Percentiles rank a stretch among this genome's conserved stretches.
Evolutionary conservation across 2,329 filamentous ascomycete species (phyloP).

Genomic region (Talaromyces sp.): DNA sequence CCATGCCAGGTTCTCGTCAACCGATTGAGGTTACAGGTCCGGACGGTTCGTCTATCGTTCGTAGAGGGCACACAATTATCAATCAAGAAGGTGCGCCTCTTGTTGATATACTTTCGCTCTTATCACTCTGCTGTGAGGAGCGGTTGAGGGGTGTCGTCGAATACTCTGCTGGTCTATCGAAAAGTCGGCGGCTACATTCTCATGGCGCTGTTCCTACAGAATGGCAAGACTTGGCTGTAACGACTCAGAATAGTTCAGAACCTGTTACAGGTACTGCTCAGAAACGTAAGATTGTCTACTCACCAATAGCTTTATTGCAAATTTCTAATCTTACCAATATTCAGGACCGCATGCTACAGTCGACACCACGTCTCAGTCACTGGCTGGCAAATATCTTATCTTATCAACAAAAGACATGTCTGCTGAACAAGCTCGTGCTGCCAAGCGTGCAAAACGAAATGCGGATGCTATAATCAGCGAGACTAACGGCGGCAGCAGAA

Average conservation of each 20-base stretch:
- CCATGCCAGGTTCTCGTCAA: slow-evolving; percentile 41
- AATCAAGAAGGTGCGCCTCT: slow-evolving; percentile 65
- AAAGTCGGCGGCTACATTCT: slow-evolving; percentile 70
- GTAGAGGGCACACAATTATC: slow-evolving; percentile 67
- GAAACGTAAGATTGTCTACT: slow-evolving; percentile 36
- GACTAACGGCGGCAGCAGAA: slow-evolving; percentile 42
- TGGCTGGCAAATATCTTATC: slow-evolving; percentile 56
- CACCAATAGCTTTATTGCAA: slow-evolving; percentile 17
- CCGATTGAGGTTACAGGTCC: slow-evolving; percentile 54
- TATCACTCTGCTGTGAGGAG: slow-evolving; percentile 81
- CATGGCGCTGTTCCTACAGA: slow-evolving; percentile 75
- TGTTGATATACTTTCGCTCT: slow-evolving; percentile 75
- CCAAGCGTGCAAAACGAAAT: slow-evolving; percentile 64
- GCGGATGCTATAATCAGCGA: slow-evolving; percentile 53
- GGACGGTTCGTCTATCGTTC: slow-evolving; percentile 61
- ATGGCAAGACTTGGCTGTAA: slow-evolving; percentile 66
- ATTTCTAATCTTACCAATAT: neutral
- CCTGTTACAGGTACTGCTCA: slow-evolving; percentile 28
- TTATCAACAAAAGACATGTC: slow-evolving; percentile 65
- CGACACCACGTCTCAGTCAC: slow-evolving; percentile 42
- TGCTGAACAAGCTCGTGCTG: slow-evolving; percentile 68
- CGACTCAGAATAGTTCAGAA: slow-evolving; percentile 27
- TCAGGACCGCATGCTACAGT: slow-evolving; percentile 38
- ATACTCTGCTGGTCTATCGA: slow-evolving; percentile 68
- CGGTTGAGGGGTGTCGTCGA: slow-evolving; percentile 71